Percentiles rank a stretch among this genome's conserved stretches.
These are phyloP conservation scores for Ganoderma sp. DNA, from an alignment of 1,284 basidiomycete species.

Conservation along the genomic window DNA sequence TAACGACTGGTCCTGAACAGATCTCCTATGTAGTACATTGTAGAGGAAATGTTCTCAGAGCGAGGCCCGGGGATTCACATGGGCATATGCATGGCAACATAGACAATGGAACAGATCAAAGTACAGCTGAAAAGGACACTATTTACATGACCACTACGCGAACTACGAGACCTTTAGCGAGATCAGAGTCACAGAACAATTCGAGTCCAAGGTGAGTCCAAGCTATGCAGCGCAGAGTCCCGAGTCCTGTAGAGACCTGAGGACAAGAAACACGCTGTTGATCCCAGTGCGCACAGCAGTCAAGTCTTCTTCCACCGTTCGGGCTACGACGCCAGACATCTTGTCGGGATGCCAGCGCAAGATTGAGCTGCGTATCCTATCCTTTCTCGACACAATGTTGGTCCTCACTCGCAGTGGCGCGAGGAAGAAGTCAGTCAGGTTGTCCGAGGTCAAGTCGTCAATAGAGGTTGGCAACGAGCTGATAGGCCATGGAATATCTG, in stretches of 20 bases:
- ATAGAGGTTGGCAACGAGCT: conserved; percentile 36
- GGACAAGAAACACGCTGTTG: conserved; percentile 41
- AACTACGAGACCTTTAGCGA: background rate
- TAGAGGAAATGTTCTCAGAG: too few species aligned
- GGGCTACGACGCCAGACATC: conserved; percentile 55
- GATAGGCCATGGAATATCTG: conserved; percentile 68
- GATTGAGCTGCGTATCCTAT: conserved; percentile 62
- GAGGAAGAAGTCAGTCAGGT: conserved; percentile 60
- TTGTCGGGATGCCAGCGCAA: conserved; percentile 81
- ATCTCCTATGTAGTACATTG: too few species aligned
- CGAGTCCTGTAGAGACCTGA: conserved; percentile 15
- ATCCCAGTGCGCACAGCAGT: conserved; percentile 54
- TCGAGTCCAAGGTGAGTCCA: background rate
- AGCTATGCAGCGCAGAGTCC: background rate
- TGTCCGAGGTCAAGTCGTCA: conserved; percentile 48
- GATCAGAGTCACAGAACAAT: background rate
- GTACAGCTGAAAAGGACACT: too few species aligned
- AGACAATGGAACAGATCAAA: too few species aligned
- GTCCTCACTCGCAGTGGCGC: conserved; percentile 51
- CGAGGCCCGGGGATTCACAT: too few species aligned
- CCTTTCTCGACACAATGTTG: conserved; percentile 50
- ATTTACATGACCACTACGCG: too few species aligned
- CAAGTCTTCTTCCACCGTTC: conserved; percentile 57
- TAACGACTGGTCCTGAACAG: too few species aligned
- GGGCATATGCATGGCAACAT: too few species aligned